A percentile compares a stretch with the other conserved stretches of the same genome.
These are phyloP conservation scores for Eucalyptus sp. DNA, from an alignment of 345 rosid genomes.

Conservation along the genomic window DNA sequence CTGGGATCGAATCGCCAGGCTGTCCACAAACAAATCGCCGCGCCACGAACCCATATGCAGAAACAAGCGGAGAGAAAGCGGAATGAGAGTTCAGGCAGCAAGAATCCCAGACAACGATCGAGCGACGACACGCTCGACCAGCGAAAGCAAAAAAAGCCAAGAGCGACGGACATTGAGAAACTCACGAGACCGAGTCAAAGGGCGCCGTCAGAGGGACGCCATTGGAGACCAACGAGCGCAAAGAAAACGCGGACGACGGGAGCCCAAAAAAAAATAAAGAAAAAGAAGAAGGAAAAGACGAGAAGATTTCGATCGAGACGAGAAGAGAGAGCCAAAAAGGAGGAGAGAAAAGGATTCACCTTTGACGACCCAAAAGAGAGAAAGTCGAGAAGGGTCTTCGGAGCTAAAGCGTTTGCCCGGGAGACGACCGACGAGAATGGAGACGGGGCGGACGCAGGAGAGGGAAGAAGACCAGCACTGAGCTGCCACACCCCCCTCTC, in stretches of 20 bases:
- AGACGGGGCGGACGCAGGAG: not conserved
- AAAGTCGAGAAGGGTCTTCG: not conserved
- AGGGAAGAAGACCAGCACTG: not conserved
- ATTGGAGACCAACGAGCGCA: not conserved
- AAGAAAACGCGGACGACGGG: not conserved
- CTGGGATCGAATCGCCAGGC: slow-evolving; percentile 24
- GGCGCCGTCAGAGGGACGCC: not conserved
- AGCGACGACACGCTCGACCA: not conserved
- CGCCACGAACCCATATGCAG: not conserved
- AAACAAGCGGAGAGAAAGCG: not conserved
- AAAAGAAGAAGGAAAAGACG: not conserved
- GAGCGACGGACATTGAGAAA: not conserved
- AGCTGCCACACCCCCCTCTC: not conserved
- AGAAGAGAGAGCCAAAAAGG: not conserved
- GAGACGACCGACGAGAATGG: not conserved
- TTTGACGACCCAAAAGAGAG: not conserved
- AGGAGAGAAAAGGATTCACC: not conserved
- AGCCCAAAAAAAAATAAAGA: fast-evolving
- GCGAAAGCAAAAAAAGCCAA: not conserved
- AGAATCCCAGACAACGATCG: not conserved
- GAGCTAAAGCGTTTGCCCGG: not conserved
- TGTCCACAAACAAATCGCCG: not conserved
- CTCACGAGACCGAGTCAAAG: not conserved
- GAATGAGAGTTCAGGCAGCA: not conserved
- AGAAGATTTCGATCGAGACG: not conserved